phyloP scores from a whole-genome alignment of 2,329 filamentous ascomycete genomes.

The Dactylellina haptotyla region DNA sequence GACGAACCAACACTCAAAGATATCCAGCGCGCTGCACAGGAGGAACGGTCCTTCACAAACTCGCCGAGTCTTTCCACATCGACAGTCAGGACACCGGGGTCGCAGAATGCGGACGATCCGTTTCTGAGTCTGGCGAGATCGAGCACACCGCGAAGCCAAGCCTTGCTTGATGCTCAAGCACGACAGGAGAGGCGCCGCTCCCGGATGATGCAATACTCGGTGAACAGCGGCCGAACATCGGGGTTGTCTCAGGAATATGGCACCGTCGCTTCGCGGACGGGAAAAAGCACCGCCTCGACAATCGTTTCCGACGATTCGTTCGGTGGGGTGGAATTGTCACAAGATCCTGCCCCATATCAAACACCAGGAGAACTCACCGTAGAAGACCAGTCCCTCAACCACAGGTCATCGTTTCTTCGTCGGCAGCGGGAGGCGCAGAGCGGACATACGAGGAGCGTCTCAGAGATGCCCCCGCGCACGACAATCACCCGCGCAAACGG shows the following conservation, averaged over 20 bases:
- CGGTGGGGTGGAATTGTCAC: slow-evolving; percentile 38
- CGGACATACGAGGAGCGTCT: slow-evolving; percentile 47
- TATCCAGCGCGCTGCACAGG: slow-evolving; percentile 39
- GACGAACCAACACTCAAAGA: slow-evolving; percentile 52
- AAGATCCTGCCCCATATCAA: slow-evolving; percentile 35
- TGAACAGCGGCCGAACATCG: slow-evolving; percentile 53
- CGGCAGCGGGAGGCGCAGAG: slow-evolving; percentile 40
- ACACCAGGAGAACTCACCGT: slow-evolving; percentile 26
- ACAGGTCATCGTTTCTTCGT: slow-evolving; percentile 43
- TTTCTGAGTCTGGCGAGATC: slow-evolving; percentile 58
- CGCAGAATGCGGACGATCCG: slow-evolving; percentile 55
- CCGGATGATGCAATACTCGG: slow-evolving; percentile 52
- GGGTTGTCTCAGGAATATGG: slow-evolving; percentile 54
- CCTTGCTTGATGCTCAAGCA: slow-evolving; percentile 46
- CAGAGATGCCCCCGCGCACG: slow-evolving; percentile 46
- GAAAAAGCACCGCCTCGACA: slow-evolving; percentile 41
- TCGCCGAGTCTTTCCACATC: slow-evolving; percentile 30
- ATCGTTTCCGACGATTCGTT: slow-evolving; percentile 50
- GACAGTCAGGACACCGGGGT: slow-evolving; percentile 26
- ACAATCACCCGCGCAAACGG: slow-evolving; percentile 51
- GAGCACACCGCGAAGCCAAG: slow-evolving; percentile 55
- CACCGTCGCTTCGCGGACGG: slow-evolving; percentile 15
- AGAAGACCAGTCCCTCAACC: slow-evolving; percentile 40
- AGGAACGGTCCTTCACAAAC: slow-evolving; percentile 30
- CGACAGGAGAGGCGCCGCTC: slow-evolving; percentile 46